Evolutionary conservation across 139 green algal genomes (phyloP).

Genomic region (Micromonas commoda): DNA sequence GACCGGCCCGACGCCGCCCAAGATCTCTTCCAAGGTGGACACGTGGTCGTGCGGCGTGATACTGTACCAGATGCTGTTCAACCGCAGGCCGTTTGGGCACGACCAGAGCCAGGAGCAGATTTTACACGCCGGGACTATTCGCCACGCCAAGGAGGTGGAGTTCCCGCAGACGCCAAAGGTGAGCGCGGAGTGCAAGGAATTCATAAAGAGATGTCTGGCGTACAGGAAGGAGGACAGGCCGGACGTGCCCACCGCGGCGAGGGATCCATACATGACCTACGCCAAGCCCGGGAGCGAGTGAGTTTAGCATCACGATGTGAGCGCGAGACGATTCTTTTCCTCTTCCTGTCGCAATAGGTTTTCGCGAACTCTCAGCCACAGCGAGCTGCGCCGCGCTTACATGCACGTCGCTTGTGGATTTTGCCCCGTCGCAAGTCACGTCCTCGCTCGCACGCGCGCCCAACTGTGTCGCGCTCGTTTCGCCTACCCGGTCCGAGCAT

Average conservation of each 20-base stretch:
- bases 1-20: conserved; percentile 40
- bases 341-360: not conserved
- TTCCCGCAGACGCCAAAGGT: conserved; percentile 69
- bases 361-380: too few relatives aligned
- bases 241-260: conserved; percentile 31
- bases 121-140: conserved; percentile 63
- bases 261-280: conserved; percentile 40
- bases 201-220: conserved; percentile 40
- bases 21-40: conserved; percentile 92
- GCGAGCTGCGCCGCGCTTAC: too few relatives aligned
- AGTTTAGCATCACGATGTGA: not conserved
- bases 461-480: too few relatives aligned
- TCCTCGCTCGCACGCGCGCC: too few relatives aligned
- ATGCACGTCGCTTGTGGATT: too few relatives aligned
- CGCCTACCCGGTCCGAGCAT: too few relatives aligned
- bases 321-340: not conserved
- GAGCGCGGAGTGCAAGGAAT: conserved; percentile 32
- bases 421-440: too few relatives aligned
- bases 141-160: conserved; percentile 30
- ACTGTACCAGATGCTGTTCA: conserved; percentile 91
- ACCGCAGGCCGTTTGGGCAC: conserved; percentile 72
- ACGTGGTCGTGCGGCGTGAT: conserved; percentile 88
- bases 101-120: conserved; percentile 65
- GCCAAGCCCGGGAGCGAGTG: not conserved
- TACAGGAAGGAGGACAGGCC: conserved; percentile 36